Evolutionary conservation across 1,139 yeast species (phyloP).

Genomic region (Meyerozyma elateridarum): DNA sequence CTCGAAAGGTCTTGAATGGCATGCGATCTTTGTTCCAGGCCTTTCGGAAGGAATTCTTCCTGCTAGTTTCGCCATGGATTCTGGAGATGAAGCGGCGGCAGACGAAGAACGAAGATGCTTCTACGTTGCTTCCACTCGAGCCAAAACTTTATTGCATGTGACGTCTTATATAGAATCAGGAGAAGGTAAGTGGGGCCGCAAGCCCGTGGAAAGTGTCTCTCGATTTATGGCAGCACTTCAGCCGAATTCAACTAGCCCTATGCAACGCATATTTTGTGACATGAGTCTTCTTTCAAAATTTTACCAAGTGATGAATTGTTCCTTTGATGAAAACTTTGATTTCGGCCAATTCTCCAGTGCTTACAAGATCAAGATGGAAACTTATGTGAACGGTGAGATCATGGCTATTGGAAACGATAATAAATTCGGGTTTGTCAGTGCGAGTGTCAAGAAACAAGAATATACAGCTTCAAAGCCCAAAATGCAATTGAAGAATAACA

Average conservation of each 20-base stretch:
- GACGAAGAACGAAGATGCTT: constrained; percentile 81
- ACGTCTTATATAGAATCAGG: constrained; percentile 30
- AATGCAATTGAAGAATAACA: constrained; percentile 6
- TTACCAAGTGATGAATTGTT: constrained; percentile 14
- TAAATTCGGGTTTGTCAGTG: constrained; percentile 10
- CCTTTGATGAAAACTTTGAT: constrained; percentile 9
- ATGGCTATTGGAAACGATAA: too few relatives aligned
- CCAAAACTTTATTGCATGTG: constrained; percentile 44
- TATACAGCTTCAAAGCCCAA: constrained; percentile 3
- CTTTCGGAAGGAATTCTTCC: constrained; percentile 61
- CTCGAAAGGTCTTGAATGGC: constrained; percentile 95
- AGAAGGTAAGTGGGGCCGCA: constrained; percentile 18
- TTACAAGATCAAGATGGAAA: constrained; percentile 10
- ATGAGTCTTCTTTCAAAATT: constrained; percentile 15
- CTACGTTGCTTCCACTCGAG: constrained; percentile 86
- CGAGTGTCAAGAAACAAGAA: too few relatives aligned
- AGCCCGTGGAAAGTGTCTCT: constrained; percentile 22
- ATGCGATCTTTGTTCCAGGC: constrained; percentile 78
- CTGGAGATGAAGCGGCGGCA: constrained; percentile 31
- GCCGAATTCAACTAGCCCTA: constrained; percentile 7
- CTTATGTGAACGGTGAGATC: constrained; percentile 15
- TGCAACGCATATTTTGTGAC: constrained; percentile 18
- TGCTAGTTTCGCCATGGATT: constrained; percentile 33
- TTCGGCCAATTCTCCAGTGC: constrained; percentile 8
- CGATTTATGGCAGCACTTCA: constrained; percentile 23